Evolutionary conservation across 768 basidiomycete species (phyloP), one percentile per base, ranked within the genome.

Genomic region (Leccinum imitatum): DNA sequence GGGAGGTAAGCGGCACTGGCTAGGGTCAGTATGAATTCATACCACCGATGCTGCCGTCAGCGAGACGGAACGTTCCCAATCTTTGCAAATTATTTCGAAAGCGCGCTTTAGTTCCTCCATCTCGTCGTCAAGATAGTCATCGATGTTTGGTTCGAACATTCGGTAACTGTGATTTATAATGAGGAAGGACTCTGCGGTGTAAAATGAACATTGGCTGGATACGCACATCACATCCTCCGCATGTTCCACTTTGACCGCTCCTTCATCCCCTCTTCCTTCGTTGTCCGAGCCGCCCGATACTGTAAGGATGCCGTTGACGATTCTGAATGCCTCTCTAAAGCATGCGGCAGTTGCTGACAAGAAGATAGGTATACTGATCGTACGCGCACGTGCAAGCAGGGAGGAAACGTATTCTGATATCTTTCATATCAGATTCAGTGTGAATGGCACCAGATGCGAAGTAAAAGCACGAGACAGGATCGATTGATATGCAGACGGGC

Each of bases 131-230:
- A 98, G 87, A 67, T 98, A 98, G 68, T 98, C 95, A 69, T 97
- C 95, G 93, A 98, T 97, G 71, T 95, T 91, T 10, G 83, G 79
- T 73, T 98, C 95, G 65, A 98, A 98, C 93, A 98, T 97, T 50
- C 82, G 84, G 72, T 93, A 96, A 13, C 94, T 95, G 65, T 23
- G 58, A 10, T 50, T n/a, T 27, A 19, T 17, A 14, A 48, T 63
- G n/a, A 62, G 51, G 14, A 27, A 5, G 14, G 50, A 55, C 17
- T 19, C 11, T 31, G 56, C 41, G 10, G 8, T 47, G 11, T 46
- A 59, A 57, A 64, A 48, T 10, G 4, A 53, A 15, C 15, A 14
- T 51, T 41, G 33, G 54, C 37, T 46, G 37, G 25, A 60, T 54
- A 80, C 87, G 67, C 68, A 96, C 89, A 96, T 80, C 47, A 95